A percentile compares a stretch with the other conserved stretches of the same genome.
phyloP scores from a whole-genome alignment of 129 eudicot genomes.

The Artemisia annua region DNA sequence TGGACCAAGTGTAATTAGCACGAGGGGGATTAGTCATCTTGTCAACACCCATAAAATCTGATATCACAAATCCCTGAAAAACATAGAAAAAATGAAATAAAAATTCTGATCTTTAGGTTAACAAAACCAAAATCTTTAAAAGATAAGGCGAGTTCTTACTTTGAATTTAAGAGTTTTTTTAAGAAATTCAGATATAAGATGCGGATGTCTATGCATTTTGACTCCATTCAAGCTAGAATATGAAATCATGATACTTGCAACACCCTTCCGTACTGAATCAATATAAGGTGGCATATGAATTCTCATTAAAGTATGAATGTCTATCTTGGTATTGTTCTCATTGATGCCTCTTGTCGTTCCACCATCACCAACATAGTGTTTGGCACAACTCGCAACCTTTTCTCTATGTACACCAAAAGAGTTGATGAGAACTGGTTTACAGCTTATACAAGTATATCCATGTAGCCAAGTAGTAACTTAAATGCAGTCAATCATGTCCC shows the following conservation, averaged over 20 bases:
- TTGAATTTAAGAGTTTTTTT: constrained; percentile 66
- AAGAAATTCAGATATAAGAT: constrained; percentile 64
- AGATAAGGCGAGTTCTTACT: constrained; percentile 31
- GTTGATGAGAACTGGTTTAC: no score
- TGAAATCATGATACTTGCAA: constrained; percentile 76
- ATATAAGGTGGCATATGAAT: constrained; percentile 84
- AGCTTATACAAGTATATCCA: no score
- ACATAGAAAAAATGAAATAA: background rate
- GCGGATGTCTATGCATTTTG: constrained; percentile 74
- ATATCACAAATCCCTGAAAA: constrained; percentile 79
- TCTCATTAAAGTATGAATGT: constrained; percentile 55
- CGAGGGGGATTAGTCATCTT: constrained; percentile 73
- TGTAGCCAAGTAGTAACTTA: no score
- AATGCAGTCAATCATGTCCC: no score
- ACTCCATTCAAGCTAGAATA: constrained; percentile 81
- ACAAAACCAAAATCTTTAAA: background rate
- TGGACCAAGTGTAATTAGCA: constrained; percentile 79
- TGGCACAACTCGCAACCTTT: constrained; percentile 86
- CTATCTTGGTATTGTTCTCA: constrained; percentile 57
- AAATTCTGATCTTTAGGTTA: background rate
- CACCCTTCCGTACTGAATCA: constrained; percentile 72
- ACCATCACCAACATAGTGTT: constrained; percentile 93
- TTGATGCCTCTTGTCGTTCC: constrained; percentile 75
- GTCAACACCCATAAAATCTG: constrained; percentile 89
- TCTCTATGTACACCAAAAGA: constrained; percentile 38